A percentile compares a stretch with the other conserved stretches of the same genome.
Evolutionary conservation across 163 green algal genomes (phyloP).

Genomic region (Coccomyxa subellipsoidea): DNA sequence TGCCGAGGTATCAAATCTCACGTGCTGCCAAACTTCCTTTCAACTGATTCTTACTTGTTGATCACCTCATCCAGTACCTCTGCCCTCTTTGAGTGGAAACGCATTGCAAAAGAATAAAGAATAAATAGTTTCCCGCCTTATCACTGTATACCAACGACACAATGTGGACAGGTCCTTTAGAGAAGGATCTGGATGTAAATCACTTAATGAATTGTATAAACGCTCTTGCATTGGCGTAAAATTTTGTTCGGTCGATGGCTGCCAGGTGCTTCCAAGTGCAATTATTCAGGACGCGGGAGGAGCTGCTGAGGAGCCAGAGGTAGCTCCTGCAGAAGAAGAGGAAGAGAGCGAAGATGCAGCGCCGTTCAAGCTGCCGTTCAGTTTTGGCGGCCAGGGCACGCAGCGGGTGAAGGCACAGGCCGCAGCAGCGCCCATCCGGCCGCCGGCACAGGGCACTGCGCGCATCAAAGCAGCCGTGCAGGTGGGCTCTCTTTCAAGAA

Average conservation of each 20-base stretch:
- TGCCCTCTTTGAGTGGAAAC: not conserved
- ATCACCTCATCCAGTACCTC: not conserved
- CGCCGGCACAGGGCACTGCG: not conserved
- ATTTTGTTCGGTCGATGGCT: no score
- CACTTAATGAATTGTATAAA: no score
- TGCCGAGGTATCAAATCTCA: conserved; percentile 2
- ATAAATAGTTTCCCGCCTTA: not conserved
- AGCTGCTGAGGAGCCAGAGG: conserved; percentile 5
- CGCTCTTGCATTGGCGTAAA: no score
- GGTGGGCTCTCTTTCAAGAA: not conserved
- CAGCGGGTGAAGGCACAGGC: not conserved
- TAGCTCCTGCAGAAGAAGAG: conserved; percentile 12
- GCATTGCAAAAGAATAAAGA: not conserved
- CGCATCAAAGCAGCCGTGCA: not conserved
- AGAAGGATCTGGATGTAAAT: no score
- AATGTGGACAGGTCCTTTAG: no score
- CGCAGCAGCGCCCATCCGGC: not conserved
- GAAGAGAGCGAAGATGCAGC: conserved; percentile 13
- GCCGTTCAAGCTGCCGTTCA: not conserved
- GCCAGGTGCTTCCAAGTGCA: conserved; percentile 21
- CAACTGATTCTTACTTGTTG: not conserved
- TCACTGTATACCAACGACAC: no score
- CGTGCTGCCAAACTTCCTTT: not conserved
- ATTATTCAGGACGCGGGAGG: conserved; percentile 7
- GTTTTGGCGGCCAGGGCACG: not conserved